phyloP scores from a whole-genome alignment of 106 monocot species.

The Posidonia australis region DNA sequence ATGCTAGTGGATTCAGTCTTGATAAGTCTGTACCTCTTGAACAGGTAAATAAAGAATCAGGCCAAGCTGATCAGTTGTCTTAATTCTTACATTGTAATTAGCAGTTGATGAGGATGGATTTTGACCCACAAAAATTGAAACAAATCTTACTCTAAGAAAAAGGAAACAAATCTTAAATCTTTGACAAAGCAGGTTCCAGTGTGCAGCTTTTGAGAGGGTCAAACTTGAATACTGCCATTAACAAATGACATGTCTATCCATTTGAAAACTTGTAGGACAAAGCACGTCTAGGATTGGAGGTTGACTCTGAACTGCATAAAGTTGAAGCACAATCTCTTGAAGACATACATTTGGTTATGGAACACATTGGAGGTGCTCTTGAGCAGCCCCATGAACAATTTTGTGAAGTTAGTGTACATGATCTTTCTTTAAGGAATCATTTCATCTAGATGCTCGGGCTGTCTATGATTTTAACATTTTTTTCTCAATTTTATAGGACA shows the following conservation, averaged over 20 bases:
- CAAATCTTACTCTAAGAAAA: neutral
- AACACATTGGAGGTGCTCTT: neutral
- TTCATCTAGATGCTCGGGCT: neutral
- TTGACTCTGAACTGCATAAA: neutral
- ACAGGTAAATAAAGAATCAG: neutral
- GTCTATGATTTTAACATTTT: neutral
- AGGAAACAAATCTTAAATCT: neutral
- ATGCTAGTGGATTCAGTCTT: neutral
- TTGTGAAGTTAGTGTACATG: neutral
- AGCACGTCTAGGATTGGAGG: neutral
- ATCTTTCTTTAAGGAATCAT: neutral
- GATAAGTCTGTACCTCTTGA: neutral
- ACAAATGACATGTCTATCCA: neutral
- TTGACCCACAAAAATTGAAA: neutral
- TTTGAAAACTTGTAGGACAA: conserved; percentile 1
- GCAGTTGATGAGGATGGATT: neutral
- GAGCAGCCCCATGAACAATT: neutral
- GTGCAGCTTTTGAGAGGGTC: neutral
- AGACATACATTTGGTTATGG: neutral
- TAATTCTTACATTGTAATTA: conserved; percentile 1
- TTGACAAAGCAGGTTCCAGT: neutral
- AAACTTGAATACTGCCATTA: neutral
- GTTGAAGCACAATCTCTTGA: neutral
- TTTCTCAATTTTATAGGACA: neutral
- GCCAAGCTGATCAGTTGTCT: neutral